A percentile compares a stretch with the other conserved stretches of the same genome.
Evolutionary conservation across 208 protist genomes (phyloP).

Genomic region (Naegleria lovaniensis): DNA sequence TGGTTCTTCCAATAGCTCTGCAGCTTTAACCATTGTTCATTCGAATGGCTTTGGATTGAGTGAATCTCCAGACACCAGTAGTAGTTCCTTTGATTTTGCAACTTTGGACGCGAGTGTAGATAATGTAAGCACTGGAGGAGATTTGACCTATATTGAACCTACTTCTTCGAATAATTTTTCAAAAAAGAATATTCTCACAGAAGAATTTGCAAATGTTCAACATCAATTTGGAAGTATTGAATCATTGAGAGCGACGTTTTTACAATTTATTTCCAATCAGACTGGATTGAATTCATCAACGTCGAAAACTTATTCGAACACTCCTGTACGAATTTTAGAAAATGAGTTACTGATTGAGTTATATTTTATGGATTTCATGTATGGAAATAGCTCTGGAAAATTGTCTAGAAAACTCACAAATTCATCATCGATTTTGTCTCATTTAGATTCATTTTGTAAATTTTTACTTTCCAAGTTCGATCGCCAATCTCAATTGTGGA

Average conservation of each 20-base stretch:
- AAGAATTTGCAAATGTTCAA: not conserved
- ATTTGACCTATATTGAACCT: not conserved
- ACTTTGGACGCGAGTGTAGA: not conserved
- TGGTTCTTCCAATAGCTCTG: not conserved
- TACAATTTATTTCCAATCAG: not conserved
- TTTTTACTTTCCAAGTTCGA: not conserved
- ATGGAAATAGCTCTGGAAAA: not conserved
- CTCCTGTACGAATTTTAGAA: not conserved
- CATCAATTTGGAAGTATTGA: not conserved
- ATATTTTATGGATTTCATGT: not conserved
- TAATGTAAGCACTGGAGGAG: not conserved
- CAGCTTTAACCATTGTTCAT: not conserved
- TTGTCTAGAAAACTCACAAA: not conserved
- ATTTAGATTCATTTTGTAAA: not conserved
- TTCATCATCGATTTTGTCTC: not conserved
- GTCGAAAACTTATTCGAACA: no score
- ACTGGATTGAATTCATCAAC: not conserved
- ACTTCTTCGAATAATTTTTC: not conserved
- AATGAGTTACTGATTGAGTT: not conserved
- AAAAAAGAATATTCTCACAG: not conserved
- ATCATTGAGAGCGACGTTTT: not conserved
- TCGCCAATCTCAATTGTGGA: not conserved
- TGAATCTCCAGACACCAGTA: not conserved
- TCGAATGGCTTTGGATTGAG: not conserved
- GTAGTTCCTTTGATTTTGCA: not conserved